A percentile compares a stretch with the other conserved stretches of the same genome.
Evolutionary conservation across 2,329 filamentous ascomycete species (phyloP).

Genomic region (Phoma herbarum): DNA sequence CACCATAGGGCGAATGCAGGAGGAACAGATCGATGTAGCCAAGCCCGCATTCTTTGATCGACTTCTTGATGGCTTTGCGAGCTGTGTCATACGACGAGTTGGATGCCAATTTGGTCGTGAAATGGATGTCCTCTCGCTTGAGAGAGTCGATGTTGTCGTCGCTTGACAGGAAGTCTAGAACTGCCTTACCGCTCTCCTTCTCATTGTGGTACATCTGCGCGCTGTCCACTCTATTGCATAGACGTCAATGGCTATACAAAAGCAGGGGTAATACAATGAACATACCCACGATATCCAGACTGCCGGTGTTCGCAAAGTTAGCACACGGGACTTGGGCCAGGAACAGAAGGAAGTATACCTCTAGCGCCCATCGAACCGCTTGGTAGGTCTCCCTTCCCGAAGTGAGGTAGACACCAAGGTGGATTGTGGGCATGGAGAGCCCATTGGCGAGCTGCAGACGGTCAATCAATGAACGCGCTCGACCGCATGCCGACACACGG

Average conservation of each 20-base stretch:
- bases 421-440: slow-evolving; percentile 72
- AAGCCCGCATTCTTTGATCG: slow-evolving; percentile 70
- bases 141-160: slow-evolving; percentile 60
- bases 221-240: slow-evolving; percentile 59
- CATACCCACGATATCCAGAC: slow-evolving; percentile 58
- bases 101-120: slow-evolving; percentile 79
- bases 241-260: slow-evolving; percentile 33
- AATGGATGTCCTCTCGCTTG: slow-evolving; percentile 75
- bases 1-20: slow-evolving; percentile 81
- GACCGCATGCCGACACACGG: slow-evolving; percentile 1
- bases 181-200: slow-evolving; percentile 71
- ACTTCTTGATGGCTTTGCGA: slow-evolving; percentile 70
- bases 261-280: slow-evolving; percentile 23
- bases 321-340: slow-evolving; percentile 13
- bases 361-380: slow-evolving; percentile 67
- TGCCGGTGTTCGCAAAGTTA: slow-evolving; percentile 39
- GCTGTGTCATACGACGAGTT: slow-evolving; percentile 74
- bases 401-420: slow-evolving; percentile 78
- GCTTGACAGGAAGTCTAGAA: slow-evolving; percentile 64
- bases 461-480: slow-evolving; percentile 28
- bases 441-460: slow-evolving; percentile 63
- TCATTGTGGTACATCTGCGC: slow-evolving; percentile 76
- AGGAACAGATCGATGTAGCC: slow-evolving; percentile 83
- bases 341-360: slow-evolving; percentile 51
- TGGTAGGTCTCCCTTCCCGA: slow-evolving; percentile 66